These are phyloP conservation scores for Uronychia binucleata DNA, from an alignment of 73 alveolate species.

Conservation along the genomic window DNA sequence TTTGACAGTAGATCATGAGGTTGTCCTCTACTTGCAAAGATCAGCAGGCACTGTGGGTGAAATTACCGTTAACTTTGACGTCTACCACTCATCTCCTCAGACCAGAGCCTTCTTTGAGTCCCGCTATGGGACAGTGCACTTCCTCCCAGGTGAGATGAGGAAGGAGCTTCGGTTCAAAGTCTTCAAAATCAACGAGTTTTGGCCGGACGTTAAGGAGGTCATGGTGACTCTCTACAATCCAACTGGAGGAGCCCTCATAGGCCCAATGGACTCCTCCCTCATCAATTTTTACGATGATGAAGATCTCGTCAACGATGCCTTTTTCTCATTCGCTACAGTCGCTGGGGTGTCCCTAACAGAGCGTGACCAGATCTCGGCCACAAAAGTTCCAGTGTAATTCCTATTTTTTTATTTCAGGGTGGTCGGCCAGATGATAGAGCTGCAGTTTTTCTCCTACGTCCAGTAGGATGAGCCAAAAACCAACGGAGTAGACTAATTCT, in stretches of 20 bases:
- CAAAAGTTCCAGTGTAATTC: not conserved
- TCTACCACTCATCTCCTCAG: not conserved
- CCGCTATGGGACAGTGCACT: not conserved
- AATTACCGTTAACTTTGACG: constrained; percentile 27
- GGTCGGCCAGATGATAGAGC: not conserved
- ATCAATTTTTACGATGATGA: not conserved
- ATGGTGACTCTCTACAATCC: not conserved
- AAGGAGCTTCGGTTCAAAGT: not conserved
- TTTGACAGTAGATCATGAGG: not conserved
- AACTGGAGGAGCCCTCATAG: not conserved
- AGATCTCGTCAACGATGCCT: not conserved
- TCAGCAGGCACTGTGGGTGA: not conserved
- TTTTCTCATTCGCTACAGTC: not conserved
- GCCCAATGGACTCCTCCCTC: not conserved
- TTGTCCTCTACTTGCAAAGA: constrained; percentile 6
- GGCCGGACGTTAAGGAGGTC: not conserved
- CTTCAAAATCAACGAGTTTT: not conserved
- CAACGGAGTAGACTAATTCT: not conserved
- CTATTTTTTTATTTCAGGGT: not conserved
- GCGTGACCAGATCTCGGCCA: not conserved
- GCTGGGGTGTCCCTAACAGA: not conserved
- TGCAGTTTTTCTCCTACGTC: not conserved
- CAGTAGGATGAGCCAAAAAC: not conserved
- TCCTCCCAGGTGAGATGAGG: not conserved
- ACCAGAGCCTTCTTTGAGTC: not conserved